Percentiles rank a stretch among this genome's conserved stretches.
These are phyloP conservation scores for Cystofilobasidium macerans DNA, from an alignment of 768 basidiomycete species.

Conservation along the genomic window DNA sequence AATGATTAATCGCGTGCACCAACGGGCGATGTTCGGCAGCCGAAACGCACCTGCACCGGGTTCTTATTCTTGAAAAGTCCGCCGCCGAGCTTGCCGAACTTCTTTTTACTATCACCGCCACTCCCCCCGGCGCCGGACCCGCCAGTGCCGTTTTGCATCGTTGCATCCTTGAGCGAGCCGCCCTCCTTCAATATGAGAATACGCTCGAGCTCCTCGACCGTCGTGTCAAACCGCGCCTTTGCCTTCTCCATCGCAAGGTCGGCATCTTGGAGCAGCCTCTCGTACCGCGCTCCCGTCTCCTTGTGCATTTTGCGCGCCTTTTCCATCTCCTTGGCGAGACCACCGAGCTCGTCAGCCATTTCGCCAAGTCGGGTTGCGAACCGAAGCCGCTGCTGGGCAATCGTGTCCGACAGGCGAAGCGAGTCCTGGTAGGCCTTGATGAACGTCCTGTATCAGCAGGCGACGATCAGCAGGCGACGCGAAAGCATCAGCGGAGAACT, in stretches of 20 bases:
- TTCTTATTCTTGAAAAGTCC: conserved; percentile 77
- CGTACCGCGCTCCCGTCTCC: conserved; percentile 77
- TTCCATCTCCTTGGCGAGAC: conserved; percentile 80
- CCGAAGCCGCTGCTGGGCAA: conserved; percentile 77
- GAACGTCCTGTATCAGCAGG: conserved; percentile 35
- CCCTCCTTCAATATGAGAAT: conserved; percentile 89
- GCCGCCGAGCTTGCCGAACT: conserved; percentile 63
- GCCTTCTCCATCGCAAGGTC: conserved; percentile 77
- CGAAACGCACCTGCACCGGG: conserved; percentile 57
- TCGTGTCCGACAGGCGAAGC: conserved; percentile 74
- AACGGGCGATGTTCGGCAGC: neutral
- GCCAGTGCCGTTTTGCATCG: conserved; percentile 46
- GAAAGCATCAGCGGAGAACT: neutral
- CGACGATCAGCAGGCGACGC: conserved; percentile 4
- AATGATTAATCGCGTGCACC: neutral
- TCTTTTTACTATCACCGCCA: conserved; percentile 57
- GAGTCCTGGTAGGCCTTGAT: conserved; percentile 80
- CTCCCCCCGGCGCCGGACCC: conserved; percentile 30
- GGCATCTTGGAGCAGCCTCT: conserved; percentile 76
- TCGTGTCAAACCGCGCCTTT: conserved; percentile 70
- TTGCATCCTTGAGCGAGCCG: conserved; percentile 72
- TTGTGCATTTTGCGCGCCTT: conserved; percentile 91
- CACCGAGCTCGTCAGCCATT: conserved; percentile 89
- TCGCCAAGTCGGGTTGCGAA: conserved; percentile 82
- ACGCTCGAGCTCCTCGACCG: conserved; percentile 88